Base-by-base conservation (phyloP, 345 rosid species). In the Sapria himalayana region DNA sequence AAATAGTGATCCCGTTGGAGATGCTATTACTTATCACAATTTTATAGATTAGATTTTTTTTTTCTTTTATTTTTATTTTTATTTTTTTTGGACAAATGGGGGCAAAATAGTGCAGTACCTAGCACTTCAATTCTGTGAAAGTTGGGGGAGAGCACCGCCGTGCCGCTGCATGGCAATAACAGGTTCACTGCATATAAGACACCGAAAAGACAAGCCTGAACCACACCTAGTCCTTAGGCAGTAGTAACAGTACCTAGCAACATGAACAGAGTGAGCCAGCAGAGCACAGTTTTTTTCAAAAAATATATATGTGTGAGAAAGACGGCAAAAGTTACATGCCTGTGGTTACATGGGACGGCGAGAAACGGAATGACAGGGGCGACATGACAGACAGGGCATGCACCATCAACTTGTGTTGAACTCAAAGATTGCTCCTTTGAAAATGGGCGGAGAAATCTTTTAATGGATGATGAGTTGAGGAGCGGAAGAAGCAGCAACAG, bases 321-420 rank as follows among this genome's bases (percentile, higher is more conserved):
- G 21, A 29, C 27, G 22, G 22, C 25, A 33, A 45, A 35, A 25
- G 20, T 43, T 17, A 27, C 25, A 39, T 62, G 80, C 99, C 95
- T 80, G 70, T 91, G 99, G 43, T 62, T 72, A 51, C 95, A 91
- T 53, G 99, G 99, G 34, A 79, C 78, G 52, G 93, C 92, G 13
- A 73, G 74, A 70, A 79, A 91, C 37, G 93, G 78, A 66, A 58
- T 74, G 44, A 85, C 67, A 25, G 95, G 99, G 56, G 56, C 66
- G 29, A 65, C 60, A 55, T 56, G 76, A 66, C 95, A 91, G 48
- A 91, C 67, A 13, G 99, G 95, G 51, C 99, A 91, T 45, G 50
- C 41, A 33, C 62, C 58, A 43, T 60, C 76, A 49, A 74, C 85
- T 60, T 25, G 67, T 22, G 60, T 50, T 39, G 71, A 64, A 63